Percentiles rank a stretch among this genome's conserved stretches.
Conservation (phyloP, 148 eudicot species). For the Camellia lanceoleosa region DNA sequence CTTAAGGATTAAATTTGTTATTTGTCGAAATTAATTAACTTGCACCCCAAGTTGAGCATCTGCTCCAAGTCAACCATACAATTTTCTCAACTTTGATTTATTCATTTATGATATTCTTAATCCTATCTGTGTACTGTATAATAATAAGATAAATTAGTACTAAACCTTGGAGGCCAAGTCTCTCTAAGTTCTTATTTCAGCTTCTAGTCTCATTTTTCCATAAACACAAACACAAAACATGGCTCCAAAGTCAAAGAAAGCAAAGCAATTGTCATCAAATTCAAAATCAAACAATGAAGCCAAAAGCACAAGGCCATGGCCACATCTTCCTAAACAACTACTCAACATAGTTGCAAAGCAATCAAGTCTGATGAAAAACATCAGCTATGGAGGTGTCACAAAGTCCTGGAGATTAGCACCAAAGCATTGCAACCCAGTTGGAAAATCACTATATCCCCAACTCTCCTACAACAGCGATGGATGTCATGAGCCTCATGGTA, state of each 20-base stretch:
- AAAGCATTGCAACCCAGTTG: background rate
- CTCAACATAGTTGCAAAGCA: background rate
- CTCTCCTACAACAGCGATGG: background rate
- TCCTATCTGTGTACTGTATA: too few relatives aligned
- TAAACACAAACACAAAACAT: background rate
- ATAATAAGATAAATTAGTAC: background rate
- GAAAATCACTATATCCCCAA: background rate
- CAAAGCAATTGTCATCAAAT: background rate
- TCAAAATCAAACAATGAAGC: background rate
- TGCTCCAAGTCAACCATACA: too few relatives aligned
- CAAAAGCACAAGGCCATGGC: constrained; percentile 15
- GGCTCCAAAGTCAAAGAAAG: constrained; percentile 1
- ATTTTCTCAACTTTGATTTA: too few relatives aligned
- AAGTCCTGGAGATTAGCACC: constrained; percentile 7
- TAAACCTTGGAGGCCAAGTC: constrained; percentile 13
- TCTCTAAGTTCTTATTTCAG: background rate
- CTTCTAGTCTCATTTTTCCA: background rate
- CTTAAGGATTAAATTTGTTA: too few relatives aligned
- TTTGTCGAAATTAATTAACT: too few relatives aligned
- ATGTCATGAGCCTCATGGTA: background rate
- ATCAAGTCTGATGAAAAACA: constrained; percentile 4
- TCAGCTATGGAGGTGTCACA: constrained; percentile 5
- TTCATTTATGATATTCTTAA: too few relatives aligned
- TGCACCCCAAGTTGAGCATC: too few relatives aligned
- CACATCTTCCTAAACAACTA: constrained; percentile 13